phyloP scores from a whole-genome alignment of 1,284 basidiomycete genomes.

The Malassezia globosa region DNA sequence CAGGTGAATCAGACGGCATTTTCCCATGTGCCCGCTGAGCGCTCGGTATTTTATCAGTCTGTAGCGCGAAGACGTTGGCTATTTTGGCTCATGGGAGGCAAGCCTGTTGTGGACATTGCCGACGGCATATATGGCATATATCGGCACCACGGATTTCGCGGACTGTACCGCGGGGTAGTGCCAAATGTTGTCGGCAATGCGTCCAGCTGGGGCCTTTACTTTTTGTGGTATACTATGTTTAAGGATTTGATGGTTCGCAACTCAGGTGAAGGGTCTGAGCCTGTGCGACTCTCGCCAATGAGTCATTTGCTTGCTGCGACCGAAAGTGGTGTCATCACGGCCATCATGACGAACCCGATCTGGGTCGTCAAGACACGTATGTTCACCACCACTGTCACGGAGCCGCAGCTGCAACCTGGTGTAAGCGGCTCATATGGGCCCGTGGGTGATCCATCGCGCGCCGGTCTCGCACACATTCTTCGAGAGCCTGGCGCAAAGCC shows the following conservation, averaged over 20 bases:
- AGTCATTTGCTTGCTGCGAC: constrained; percentile 82
- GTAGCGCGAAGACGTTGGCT: constrained; percentile 17
- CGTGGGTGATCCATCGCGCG: constrained; percentile 3
- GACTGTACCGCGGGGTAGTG: constrained; percentile 78
- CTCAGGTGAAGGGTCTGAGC: constrained; percentile 7
- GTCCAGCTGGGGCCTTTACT: constrained; percentile 95
- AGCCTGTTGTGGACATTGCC: constrained; percentile 61
- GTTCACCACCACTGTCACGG: constrained; percentile 66
- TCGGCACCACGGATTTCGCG: constrained; percentile 64
- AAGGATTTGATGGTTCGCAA: constrained; percentile 53
- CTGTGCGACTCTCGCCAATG: constrained; percentile 55
- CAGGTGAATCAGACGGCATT: constrained; percentile 54
- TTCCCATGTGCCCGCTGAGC: constrained; percentile 1
- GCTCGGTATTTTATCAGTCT: constrained; percentile 6
- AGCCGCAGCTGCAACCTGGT: constrained; percentile 1
- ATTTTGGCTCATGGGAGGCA: constrained; percentile 30
- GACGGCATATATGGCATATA: constrained; percentile 63
- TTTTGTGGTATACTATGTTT: constrained; percentile 94
- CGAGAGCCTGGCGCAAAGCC: not conserved
- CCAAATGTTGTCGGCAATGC: constrained; percentile 92
- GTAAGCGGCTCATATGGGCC: constrained; percentile 12
- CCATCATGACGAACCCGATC: constrained; percentile 89
- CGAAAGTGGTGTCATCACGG: constrained; percentile 81
- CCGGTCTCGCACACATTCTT: constrained; percentile 1
- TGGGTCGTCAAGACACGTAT: constrained; percentile 98